These are phyloP conservation scores for Rhipidocladum racemiflorum DNA, from an alignment of 176 grass and related monocot genomes.

Conservation along the genomic window DNA sequence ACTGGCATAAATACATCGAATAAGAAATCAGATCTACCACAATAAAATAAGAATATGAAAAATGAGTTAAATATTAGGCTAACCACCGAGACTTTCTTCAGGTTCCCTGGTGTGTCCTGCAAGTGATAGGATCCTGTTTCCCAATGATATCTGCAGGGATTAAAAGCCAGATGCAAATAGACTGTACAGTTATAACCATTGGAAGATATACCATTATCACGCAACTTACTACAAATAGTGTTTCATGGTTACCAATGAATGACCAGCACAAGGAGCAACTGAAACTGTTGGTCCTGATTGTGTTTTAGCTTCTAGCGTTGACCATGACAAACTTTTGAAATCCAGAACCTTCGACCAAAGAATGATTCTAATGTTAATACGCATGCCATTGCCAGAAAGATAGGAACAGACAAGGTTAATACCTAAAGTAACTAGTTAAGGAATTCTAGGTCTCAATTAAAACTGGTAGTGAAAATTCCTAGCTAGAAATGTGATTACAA, in stretches of 20 bases:
- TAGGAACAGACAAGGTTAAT: background rate
- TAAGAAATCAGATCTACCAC: background rate
- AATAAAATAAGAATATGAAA: slow-evolving; percentile 4
- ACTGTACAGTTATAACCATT: slow-evolving; percentile 23
- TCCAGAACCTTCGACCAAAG: slow-evolving; percentile 68
- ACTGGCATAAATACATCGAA: slow-evolving; percentile 43
- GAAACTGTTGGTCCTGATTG: slow-evolving; percentile 34
- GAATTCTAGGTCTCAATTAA: background rate
- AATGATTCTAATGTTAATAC: slow-evolving; percentile 4
- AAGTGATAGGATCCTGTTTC: slow-evolving; percentile 81
- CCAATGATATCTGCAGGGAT: slow-evolving; percentile 61
- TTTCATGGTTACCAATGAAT: slow-evolving; percentile 70
- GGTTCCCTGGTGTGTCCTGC: slow-evolving; percentile 77
- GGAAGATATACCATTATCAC: background rate
- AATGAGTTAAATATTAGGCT: slow-evolving; percentile 12
- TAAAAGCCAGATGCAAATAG: slow-evolving; percentile 15
- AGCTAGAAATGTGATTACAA: background rate
- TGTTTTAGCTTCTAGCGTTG: slow-evolving; percentile 65
- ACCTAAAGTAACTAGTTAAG: background rate
- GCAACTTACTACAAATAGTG: background rate
- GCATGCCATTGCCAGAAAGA: background rate
- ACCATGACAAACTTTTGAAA: slow-evolving; percentile 87
- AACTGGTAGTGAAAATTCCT: background rate
- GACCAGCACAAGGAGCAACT: slow-evolving; percentile 73
- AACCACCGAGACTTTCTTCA: slow-evolving; percentile 73